A percentile compares a stretch with the other conserved stretches of the same genome.
phyloP scores from a whole-genome alignment of 1,139 yeast genomes.

The Geotrichum klebahnii region DNA sequence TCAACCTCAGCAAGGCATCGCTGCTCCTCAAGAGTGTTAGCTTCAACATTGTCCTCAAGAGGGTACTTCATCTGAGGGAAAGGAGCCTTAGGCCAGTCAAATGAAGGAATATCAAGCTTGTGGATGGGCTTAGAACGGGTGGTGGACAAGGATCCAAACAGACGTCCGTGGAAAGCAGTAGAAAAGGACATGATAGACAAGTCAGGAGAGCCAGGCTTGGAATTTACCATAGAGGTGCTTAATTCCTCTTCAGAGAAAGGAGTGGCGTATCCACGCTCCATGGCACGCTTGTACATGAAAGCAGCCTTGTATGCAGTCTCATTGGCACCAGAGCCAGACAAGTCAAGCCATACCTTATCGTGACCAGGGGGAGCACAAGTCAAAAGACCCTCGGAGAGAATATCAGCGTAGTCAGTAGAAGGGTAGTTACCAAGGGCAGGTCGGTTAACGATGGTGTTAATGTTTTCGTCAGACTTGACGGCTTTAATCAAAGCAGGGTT shows the following conservation, averaged over 20 bases:
- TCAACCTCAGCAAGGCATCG: conserved; percentile 62
- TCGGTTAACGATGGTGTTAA: conserved; percentile 65
- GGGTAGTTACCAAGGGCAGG: conserved; percentile 80
- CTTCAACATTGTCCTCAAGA: conserved; percentile 52
- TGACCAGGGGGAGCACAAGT: conserved; percentile 70
- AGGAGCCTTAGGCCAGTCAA: conserved; percentile 83
- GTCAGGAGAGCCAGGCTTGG: conserved; percentile 70
- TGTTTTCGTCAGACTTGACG: conserved; percentile 62
- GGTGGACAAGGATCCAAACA: conserved; percentile 72
- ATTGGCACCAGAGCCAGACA: conserved; percentile 80
- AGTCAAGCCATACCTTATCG: conserved; percentile 64
- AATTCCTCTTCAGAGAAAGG: conserved; percentile 59
- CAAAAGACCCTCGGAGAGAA: conserved; percentile 52
- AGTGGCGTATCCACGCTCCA: conserved; percentile 50
- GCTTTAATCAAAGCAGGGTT: conserved; percentile 62
- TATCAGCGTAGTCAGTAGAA: conserved; percentile 55
- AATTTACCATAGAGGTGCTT: conserved; percentile 58
- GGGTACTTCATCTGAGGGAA: conserved; percentile 76
- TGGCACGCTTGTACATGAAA: conserved; percentile 66
- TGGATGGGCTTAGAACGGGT: conserved; percentile 81
- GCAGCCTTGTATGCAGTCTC: conserved; percentile 84
- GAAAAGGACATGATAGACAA: conserved; percentile 68
- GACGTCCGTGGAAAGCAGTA: conserved; percentile 77
- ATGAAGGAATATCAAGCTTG: conserved; percentile 78
- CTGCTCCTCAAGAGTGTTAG: conserved; percentile 60